Evolutionary conservation across 768 basidiomycete species (phyloP), one percentile per base, ranked within the genome.

Genomic region (Lactifluus volemus): DNA sequence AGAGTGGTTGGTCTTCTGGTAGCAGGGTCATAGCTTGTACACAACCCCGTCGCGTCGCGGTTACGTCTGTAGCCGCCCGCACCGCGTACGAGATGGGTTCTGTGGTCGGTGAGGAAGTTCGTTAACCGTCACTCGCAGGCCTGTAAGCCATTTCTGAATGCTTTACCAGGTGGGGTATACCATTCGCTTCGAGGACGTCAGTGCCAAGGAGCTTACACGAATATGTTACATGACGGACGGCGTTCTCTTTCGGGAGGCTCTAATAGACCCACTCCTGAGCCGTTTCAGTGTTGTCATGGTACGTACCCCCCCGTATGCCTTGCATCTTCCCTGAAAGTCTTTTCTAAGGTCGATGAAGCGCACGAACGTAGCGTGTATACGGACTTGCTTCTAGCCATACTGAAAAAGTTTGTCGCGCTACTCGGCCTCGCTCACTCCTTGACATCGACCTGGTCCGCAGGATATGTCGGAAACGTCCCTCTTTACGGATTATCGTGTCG

Each of bases 171-270:
- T 99, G 66, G 97, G 97, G 7, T 99, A 99, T 70, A 90, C 90
- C 6, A 98, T 99, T 64, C 86, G 97, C 9, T 98, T 98, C 63
- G 97, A 99, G 71, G 92, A 97, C 67, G 84, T 96, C 55, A 90
- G 87, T 68, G 82, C 82, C 70, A 92, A 89, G 67, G 82, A 88
- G 32, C 78, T 83, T 55, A 98, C 97, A 1, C 81, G 91, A 30
- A 91, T 99, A 71, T 80, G 93, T 45, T 99, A 98, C 72, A 82
- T 98, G 83, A 99, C 97, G 36, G 97, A 99, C 71, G 97, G 97
- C 49, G 95, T 98, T 86, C 84, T 99, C 41, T 98, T 98, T 71
- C 84, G 95, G 61, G 95, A 98, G 74, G 87, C 88, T 25, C 81
- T 98, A 68, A 77, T 94, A 41, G 96, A 99, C 70, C 97, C 97